These are phyloP conservation scores for Trebouxia sp. DNA, from an alignment of 139 green algal species.

Conservation along the genomic window DNA sequence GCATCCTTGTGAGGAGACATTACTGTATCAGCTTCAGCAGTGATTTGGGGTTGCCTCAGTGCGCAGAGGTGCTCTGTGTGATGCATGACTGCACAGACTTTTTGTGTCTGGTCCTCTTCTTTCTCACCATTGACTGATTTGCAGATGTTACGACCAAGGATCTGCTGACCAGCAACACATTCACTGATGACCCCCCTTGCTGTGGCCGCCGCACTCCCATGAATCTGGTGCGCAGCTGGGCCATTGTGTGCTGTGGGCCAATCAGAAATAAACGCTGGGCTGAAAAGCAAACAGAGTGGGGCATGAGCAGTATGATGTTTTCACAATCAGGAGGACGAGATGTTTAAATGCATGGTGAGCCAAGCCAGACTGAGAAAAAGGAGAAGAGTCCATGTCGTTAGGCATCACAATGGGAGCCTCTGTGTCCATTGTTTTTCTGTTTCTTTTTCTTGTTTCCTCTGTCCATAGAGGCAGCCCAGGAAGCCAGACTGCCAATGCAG, in stretches of 20 bases:
- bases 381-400: too few relatives aligned
- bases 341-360: too few relatives aligned
- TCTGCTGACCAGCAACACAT: slow-evolving; percentile 23
- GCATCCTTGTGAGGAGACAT: too few relatives aligned
- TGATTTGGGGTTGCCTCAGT: neutral
- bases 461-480: too few relatives aligned
- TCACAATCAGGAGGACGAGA: neutral
- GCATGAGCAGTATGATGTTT: neutral
- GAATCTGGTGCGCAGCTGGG: slow-evolving; percentile 19
- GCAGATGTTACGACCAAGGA: slow-evolving; percentile 49
- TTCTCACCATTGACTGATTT: neutral
- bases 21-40: too few relatives aligned
- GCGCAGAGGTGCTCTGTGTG: neutral
- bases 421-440: too few relatives aligned
- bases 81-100: neutral
- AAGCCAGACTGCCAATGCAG: too few relatives aligned
- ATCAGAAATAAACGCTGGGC: slow-evolving; percentile 16
- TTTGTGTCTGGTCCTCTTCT: too few relatives aligned
- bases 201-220: slow-evolving; percentile 10
- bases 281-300: neutral
- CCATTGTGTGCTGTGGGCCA: slow-evolving; percentile 5
- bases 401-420: too few relatives aligned
- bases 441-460: too few relatives aligned
- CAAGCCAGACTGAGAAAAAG: too few relatives aligned
- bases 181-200: slow-evolving; percentile 14